phyloP scores from a whole-genome alignment of 176 grass and related monocot species.

The Oryza nivara region DNA sequence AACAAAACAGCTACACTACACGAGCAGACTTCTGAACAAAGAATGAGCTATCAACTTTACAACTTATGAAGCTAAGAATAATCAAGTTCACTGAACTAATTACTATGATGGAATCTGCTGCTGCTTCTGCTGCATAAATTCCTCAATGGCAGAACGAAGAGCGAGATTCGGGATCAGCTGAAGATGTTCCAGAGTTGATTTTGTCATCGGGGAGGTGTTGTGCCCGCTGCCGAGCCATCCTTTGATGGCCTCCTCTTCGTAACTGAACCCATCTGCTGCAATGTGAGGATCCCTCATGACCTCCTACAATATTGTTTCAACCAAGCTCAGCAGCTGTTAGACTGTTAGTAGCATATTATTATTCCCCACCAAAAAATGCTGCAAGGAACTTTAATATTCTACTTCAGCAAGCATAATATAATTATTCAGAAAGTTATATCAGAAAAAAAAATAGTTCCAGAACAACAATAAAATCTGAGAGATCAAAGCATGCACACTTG shows the following conservation, averaged over 20 bases:
- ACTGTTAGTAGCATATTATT: neutral
- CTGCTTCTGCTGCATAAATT: constrained; percentile 38
- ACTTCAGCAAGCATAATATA: constrained; percentile 9
- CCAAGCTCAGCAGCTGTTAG: neutral
- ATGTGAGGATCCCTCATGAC: constrained; percentile 82
- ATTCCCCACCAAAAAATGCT: neutral
- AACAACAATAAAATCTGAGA: neutral
- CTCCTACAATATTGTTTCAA: constrained; percentile 53
- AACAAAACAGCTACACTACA: neutral
- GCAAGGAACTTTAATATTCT: neutral
- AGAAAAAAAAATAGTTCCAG: neutral
- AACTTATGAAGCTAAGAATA: neutral
- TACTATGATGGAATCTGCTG: neutral
- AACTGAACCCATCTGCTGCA: constrained; percentile 75
- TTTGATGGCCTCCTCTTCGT: constrained; percentile 74
- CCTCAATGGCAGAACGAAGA: constrained; percentile 67
- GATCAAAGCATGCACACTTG: neutral
- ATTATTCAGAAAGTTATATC: neutral
- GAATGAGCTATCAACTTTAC: neutral
- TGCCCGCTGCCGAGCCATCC: constrained; percentile 69
- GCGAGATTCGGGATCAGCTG: constrained; percentile 60
- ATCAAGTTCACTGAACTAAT: neutral
- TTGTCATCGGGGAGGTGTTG: constrained; percentile 77
- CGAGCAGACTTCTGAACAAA: constrained; percentile 4
- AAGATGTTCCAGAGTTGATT: constrained; percentile 46